Percentiles rank a stretch among this genome's conserved stretches.
Evolutionary conservation across 768 basidiomycete genomes (phyloP).

Genomic region (Pleurotus salmoneostramineus): DNA sequence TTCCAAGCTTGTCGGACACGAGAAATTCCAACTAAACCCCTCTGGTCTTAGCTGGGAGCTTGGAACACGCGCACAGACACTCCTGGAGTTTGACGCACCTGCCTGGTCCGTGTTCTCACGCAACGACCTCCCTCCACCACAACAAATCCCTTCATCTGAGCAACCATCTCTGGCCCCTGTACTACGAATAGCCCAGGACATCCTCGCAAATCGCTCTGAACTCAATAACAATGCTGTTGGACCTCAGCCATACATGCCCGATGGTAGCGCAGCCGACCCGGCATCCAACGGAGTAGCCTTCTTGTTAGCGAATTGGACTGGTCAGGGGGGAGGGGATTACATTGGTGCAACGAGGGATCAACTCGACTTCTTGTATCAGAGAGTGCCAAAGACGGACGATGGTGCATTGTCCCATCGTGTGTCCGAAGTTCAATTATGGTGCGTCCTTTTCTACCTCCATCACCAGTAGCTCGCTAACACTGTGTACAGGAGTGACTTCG

Average conservation of each 20-base stretch:
- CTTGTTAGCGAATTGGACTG: conserved; percentile 51
- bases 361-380: conserved; percentile 53
- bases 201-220: conserved; percentile 43
- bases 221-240: conserved; percentile 39
- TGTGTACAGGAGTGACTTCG: conserved; percentile 62
- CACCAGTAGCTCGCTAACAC: neutral
- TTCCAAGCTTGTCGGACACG: neutral
- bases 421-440: conserved; percentile 27
- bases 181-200: conserved; percentile 45
- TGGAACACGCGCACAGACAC: conserved; percentile 49
- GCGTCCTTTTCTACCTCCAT: neutral
- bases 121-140: conserved; percentile 32
- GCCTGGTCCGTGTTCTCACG: conserved; percentile 37
- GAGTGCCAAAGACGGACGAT: conserved; percentile 59
- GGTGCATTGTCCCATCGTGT: conserved; percentile 82
- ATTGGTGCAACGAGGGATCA: conserved; percentile 62
- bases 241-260: conserved; percentile 54
- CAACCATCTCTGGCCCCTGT: conserved; percentile 44
- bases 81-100: conserved; percentile 41
- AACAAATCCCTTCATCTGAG: conserved; percentile 20
- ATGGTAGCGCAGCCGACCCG: conserved; percentile 72
- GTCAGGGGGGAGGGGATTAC: conserved; percentile 46
- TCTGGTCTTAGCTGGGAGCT: conserved; percentile 43
- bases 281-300: conserved; percentile 74
- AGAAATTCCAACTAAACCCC: neutral